Percentiles rank a stretch among this genome's conserved stretches.
Conservation (phyloP, 2,329 filamentous ascomycete species). For the Alternaria brassicae region DNA sequence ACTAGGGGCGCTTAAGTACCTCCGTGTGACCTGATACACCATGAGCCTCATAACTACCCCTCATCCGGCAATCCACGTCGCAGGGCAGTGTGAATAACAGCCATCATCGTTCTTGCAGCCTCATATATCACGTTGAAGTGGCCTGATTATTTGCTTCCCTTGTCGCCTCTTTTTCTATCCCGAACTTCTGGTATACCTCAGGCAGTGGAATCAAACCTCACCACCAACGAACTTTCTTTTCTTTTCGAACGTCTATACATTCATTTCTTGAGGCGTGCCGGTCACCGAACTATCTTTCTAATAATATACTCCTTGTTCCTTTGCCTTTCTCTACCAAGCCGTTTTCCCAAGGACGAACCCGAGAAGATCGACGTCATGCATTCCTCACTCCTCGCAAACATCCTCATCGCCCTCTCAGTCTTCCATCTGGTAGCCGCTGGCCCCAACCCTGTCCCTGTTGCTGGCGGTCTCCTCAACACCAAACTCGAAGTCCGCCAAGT, state of each 20-base stretch:
- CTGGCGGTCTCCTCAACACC: constrained; percentile 8
- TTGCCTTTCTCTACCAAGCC: background rate
- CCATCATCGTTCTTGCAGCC: constrained; percentile 24
- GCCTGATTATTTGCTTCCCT: constrained; percentile 39
- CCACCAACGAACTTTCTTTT: constrained; percentile 8
- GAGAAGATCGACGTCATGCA: constrained; percentile 23
- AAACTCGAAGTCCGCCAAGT: constrained; percentile 39
- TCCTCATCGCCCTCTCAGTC: constrained; percentile 38
- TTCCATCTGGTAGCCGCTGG: constrained; percentile 28
- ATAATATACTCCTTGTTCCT: constrained; percentile 19
- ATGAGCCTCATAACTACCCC: constrained; percentile 33
- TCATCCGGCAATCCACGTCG: constrained; percentile 39
- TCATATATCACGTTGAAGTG: constrained; percentile 42
- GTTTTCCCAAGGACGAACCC: background rate
- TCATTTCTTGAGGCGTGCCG: constrained; percentile 38
- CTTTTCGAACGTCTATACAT: constrained; percentile 25
- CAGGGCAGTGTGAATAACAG: constrained; percentile 37
- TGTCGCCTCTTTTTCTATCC: constrained; percentile 26
- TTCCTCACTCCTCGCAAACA: constrained; percentile 32
- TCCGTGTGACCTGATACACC: constrained; percentile 35
- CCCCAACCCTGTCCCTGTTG: constrained; percentile 15
- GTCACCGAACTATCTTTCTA: constrained; percentile 29
- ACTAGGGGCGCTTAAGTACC: constrained; percentile 33
- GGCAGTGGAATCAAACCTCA: constrained; percentile 20
- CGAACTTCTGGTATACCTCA: constrained; percentile 30